Evolutionary conservation across 2,329 filamentous ascomycete genomes (phyloP), one percentile per base, ranked within the genome.

Genomic region (Neophaeococcomyces mojaviensis): DNA sequence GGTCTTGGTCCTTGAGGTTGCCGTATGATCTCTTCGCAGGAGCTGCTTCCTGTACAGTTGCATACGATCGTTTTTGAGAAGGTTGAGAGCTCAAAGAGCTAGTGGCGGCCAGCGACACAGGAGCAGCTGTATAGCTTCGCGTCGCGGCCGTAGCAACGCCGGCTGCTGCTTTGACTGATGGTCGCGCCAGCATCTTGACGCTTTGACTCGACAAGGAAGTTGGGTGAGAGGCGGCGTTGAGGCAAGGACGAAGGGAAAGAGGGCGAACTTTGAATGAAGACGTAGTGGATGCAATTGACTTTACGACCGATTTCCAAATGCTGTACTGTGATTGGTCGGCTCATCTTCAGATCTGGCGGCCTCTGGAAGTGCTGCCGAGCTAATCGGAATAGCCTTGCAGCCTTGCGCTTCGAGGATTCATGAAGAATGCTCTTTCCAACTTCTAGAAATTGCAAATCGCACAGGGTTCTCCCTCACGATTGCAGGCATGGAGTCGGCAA

Each of bases 1-100:
- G 83, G 72, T 98, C 92, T 73, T 97, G 88, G 67, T 98, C 92
- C 71, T 81, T 86, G 59, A 98, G 78, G 48, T 88, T 88, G 61
- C 92, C 88, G 68, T 94, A 86, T 56, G 78, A 81, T 61, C 73
- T 70, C 67, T 84, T 82, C 42, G 77, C 76, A 66, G 62, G 76
- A 65, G 82, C 76, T 59, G 74, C 76, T 68, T 89, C 85, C 66
- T 86, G 82, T 58, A 88, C 84, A 51, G 86, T 88, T 61, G 86
- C 86, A 70, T 96, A 84, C 58, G 77, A 77, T 66, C 90, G 82
- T 62, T 68, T 69, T 64, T 80, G 78, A 56, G 55, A 64, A 32
- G 55, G 43, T n/a, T 50, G 47, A 39, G 54, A 48, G 30, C 49
- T 44, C 39, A 46, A 36, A 36, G 50, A 47, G 53, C 55, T 45